Base-by-base conservation (phyloP, 805 yeast species). In the Yarrowia osloensis region DNA sequence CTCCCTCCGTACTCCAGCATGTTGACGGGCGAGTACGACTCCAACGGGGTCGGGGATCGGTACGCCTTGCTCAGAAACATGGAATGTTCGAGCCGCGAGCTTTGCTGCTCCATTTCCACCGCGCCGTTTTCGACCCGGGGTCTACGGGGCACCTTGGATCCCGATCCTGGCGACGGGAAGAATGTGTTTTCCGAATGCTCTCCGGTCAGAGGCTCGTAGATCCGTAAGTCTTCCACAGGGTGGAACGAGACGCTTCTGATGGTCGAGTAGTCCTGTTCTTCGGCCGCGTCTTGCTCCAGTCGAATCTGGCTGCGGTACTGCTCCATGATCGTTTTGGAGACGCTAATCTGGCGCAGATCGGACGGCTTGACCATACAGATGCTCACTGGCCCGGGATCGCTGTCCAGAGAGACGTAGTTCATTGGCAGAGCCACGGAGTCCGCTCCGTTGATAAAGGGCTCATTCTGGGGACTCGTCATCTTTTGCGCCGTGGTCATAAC, bases 1-100 rank as follows among this genome's bases (percentile, higher is more conserved):
- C 61, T 54, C 17, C 61, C 61, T 11, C 61, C 61, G 9, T 54
- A 54, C 44, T 54, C 61, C n/a, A 54, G 44, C 61, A 54, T 54
- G 61, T 54, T 24, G 1, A 24, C 24, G 6, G 61, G 61, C 42
- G 61, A 54, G 33, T 28, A 54, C n/a, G 57, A 15, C 40, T 50
- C 57, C 21, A 33, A 3, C 8, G 40, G 57, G 9, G 28, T 15
- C 3, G 40, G 57, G 3, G 57, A 50, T 9, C 39, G 57, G 29
- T 50, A 50, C 21, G 21, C n/a, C 15, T 33, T 21, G 57, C 57
- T 50, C 15, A 50, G 21, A 33, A 50, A 50, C 28, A 50, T 12
- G 11, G 61, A 54, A 31, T 54, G 29, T 31, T 19, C 54, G 11
- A 49, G 37, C 13, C 21, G 26, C 12, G 55, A 49, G 37, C 39